A percentile compares a stretch with the other conserved stretches of the same genome.
phyloP scores from a whole-genome alignment of 2,329 filamentous ascomycete genomes.

The Rhexocercosporidium sp. region DNA sequence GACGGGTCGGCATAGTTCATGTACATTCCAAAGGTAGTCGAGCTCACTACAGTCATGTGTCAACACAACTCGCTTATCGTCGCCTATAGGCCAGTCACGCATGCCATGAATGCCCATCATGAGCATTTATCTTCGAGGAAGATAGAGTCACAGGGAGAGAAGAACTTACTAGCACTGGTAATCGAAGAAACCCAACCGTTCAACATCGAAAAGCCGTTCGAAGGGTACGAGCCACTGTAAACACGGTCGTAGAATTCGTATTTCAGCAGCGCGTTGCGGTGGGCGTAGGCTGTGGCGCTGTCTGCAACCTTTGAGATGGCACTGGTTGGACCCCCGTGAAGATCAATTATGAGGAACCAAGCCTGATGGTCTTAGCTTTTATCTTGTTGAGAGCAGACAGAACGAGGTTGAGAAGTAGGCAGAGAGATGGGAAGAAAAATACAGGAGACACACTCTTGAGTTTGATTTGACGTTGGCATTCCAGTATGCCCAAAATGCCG shows the following conservation, averaged over 20 bases:
- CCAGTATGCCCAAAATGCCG: slow-evolving; percentile 26
- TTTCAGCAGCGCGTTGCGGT: slow-evolving; percentile 28
- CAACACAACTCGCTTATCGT: not conserved
- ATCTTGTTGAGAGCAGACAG: no score
- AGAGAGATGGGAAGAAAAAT: not conserved
- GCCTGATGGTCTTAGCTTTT: slow-evolving; percentile 10
- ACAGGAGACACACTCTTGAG: not conserved
- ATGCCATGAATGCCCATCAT: not conserved
- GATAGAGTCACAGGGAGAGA: not conserved
- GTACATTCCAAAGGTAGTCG: slow-evolving; percentile 26
- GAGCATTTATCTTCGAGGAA: not conserved
- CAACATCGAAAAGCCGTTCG: slow-evolving; percentile 14
- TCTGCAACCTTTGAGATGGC: slow-evolving; percentile 23
- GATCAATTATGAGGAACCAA: slow-evolving; percentile 32
- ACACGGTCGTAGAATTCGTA: slow-evolving; percentile 34
- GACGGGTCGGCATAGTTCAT: slow-evolving; percentile 31
- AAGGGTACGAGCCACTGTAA: slow-evolving; percentile 21
- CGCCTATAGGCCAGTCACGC: not conserved
- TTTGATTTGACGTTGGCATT: slow-evolving; percentile 10
- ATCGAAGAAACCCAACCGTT: slow-evolving; percentile 19
- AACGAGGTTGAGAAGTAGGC: no score
- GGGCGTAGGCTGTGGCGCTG: slow-evolving; percentile 27
- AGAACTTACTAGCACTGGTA: slow-evolving; percentile 3
- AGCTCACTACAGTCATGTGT: not conserved
- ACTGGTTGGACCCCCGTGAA: slow-evolving; percentile 28